These are phyloP conservation scores for Sisymbrium altissimum DNA, from an alignment of 345 rosid species.

Conservation along the genomic window DNA sequence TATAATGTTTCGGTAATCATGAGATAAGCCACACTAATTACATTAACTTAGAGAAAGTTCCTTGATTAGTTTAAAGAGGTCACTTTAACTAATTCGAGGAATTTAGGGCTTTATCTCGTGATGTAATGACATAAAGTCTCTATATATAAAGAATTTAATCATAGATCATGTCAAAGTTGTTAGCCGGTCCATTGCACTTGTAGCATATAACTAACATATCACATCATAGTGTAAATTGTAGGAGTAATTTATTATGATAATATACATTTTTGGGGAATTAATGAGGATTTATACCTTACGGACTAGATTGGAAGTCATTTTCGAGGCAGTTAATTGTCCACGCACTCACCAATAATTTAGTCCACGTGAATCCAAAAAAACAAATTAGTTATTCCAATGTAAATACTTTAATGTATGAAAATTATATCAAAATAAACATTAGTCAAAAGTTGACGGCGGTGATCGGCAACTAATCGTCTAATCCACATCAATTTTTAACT, in stretches of 20 bases:
- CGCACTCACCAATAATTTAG: slow-evolving; percentile 25
- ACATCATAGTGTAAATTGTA: slow-evolving; percentile 6
- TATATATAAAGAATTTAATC: neutral
- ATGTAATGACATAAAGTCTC: slow-evolving; percentile 34
- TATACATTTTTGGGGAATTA: slow-evolving; percentile 4
- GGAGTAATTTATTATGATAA: neutral
- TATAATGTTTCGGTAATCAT: slow-evolving; percentile 2
- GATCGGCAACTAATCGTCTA: slow-evolving; percentile 29
- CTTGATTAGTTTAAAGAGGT: slow-evolving; percentile 18
- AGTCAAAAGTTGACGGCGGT: slow-evolving; percentile 38
- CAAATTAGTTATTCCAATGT: neutral
- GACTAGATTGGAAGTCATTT: slow-evolving; percentile 26
- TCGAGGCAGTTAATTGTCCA: slow-evolving; percentile 36
- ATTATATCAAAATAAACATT: slow-evolving; percentile 11
- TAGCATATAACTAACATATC: slow-evolving; percentile 27
- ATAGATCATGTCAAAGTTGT: slow-evolving; percentile 30
- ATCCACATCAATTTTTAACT: slow-evolving; percentile 23
- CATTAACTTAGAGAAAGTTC: slow-evolving; percentile 16
- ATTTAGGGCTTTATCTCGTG: slow-evolving; percentile 37
- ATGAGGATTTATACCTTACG: slow-evolving; percentile 21
- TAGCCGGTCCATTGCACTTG: slow-evolving; percentile 35
- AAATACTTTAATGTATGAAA: slow-evolving; percentile 10
- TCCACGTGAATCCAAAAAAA: slow-evolving; percentile 14
- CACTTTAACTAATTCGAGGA: slow-evolving; percentile 36
- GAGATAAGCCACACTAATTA: slow-evolving; percentile 22